Percentiles rank a stretch among this genome's conserved stretches.
Evolutionary conservation across 2,329 filamentous ascomycete species (phyloP).

Genomic region (Cladosporium sp.): DNA sequence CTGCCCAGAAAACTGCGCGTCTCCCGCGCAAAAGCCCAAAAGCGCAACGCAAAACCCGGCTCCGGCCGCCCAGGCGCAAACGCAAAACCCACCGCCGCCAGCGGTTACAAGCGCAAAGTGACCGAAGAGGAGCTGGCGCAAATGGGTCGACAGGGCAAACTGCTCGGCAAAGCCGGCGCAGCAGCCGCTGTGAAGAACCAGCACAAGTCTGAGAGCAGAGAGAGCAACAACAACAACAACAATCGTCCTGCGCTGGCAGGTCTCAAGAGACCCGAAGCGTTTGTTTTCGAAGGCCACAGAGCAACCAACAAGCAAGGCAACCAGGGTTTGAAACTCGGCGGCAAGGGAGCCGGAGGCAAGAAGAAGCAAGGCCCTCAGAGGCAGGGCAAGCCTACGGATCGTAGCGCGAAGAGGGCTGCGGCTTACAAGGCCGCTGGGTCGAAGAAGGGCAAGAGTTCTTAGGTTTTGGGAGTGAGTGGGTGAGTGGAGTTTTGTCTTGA

Average conservation of each 20-base stretch:
- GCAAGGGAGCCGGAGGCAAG: constrained; percentile 35
- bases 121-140: constrained; percentile 65
- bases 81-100: constrained; percentile 22
- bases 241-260: constrained; percentile 17
- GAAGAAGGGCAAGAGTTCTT: constrained; percentile 23
- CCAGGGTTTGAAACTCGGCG: constrained; percentile 56
- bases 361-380: constrained; percentile 43
- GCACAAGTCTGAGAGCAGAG: constrained; percentile 10
- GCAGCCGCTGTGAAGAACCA: constrained; percentile 35
- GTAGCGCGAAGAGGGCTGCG: constrained; percentile 40
- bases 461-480: background rate
- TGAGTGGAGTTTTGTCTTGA: no score
- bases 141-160: constrained; percentile 67
- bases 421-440: constrained; percentile 43
- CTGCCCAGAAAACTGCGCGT: constrained; percentile 86
- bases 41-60: constrained; percentile 42
- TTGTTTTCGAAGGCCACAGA: constrained; percentile 77
- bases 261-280: constrained; percentile 59
- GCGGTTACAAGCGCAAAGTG: constrained; percentile 64
- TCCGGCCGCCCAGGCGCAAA: constrained; percentile 24
- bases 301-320: constrained; percentile 63
- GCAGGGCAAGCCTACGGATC: constrained; percentile 37
- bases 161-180: constrained; percentile 67
- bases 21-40: constrained; percentile 70
- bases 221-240: background rate